These are phyloP conservation scores for Bjerkandera adusta DNA, from an alignment of 1,284 basidiomycete genomes.

Conservation along the genomic window DNA sequence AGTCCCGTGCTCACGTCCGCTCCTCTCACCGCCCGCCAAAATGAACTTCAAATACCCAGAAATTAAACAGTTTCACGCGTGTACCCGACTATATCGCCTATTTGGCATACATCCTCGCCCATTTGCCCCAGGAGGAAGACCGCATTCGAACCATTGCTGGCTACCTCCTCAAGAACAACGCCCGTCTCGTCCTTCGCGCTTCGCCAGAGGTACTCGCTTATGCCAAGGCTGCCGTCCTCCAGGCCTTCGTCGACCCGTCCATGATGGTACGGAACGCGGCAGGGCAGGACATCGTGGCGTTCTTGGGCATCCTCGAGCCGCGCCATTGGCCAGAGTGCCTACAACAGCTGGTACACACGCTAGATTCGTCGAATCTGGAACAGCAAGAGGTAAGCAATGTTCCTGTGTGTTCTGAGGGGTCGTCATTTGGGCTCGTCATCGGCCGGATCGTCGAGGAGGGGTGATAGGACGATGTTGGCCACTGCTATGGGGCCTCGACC, in stretches of 20 bases:
- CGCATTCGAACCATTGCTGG: conserved; percentile 94
- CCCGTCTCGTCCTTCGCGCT: conserved; percentile 66
- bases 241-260: conserved; percentile 77
- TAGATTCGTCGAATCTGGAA: conserved; percentile 72
- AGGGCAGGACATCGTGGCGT: conserved; percentile 86
- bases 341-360: conserved; percentile 73
- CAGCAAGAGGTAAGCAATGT: conserved; percentile 77
- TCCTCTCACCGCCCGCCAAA: conserved; percentile 21
- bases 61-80: conserved; percentile 86
- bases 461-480: too few species aligned
- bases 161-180: conserved; percentile 96
- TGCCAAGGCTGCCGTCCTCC: conserved; percentile 81
- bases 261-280: conserved; percentile 90
- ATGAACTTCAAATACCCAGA: conserved; percentile 45
- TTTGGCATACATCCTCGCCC: conserved; percentile 90
- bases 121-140: conserved; percentile 81
- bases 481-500: too few species aligned
- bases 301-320: conserved; percentile 83
- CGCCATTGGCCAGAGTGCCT: conserved; percentile 93
- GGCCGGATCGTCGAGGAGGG: too few species aligned
- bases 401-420: background rate
- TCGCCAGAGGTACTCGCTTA: conserved; percentile 71
- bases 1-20: conserved; percentile 21
- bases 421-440: too few species aligned
- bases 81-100: conserved; percentile 96